A percentile compares a stretch with the other conserved stretches of the same genome.
Conservation (phyloP, 306 rosid species). For the Argentina anserina region DNA sequence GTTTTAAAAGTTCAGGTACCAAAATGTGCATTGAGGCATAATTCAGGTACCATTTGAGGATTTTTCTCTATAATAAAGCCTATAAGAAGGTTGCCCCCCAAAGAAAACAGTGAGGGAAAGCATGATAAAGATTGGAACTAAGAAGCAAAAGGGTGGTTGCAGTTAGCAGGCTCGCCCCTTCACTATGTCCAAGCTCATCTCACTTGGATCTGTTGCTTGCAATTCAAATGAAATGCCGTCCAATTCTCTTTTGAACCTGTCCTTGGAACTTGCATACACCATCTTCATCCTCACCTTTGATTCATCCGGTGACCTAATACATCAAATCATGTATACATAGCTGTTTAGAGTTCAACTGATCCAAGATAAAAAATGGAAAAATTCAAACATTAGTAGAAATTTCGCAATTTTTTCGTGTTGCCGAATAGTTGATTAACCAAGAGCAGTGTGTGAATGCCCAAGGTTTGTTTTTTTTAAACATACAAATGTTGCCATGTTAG, state of each 20-base stretch:
- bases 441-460: not conserved
- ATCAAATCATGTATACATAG: not conserved
- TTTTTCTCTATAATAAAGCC: constrained; percentile 1
- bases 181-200: constrained; percentile 89
- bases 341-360: not conserved
- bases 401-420: not conserved
- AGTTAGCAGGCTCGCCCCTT: constrained; percentile 51
- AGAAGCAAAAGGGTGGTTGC: not conserved
- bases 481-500: too few relatives aligned
- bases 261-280: constrained; percentile 96
- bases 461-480: too few relatives aligned
- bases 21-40: too few relatives aligned
- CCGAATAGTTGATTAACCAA: not conserved
- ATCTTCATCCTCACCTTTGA: constrained; percentile 88
- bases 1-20: too few relatives aligned
- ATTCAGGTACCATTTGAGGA: too few relatives aligned
- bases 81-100: constrained; percentile 8
- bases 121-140: constrained; percentile 10
- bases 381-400: not conserved
- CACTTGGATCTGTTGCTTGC: constrained; percentile 96
- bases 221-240: constrained; percentile 79
- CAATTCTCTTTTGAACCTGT: constrained; percentile 85
- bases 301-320: constrained; percentile 66
- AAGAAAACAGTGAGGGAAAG: constrained; percentile 18
- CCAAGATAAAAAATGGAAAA: not conserved